Base-by-base conservation (phyloP, 2,329 filamentous ascomycete species). In the Penicillium sp. region DNA sequence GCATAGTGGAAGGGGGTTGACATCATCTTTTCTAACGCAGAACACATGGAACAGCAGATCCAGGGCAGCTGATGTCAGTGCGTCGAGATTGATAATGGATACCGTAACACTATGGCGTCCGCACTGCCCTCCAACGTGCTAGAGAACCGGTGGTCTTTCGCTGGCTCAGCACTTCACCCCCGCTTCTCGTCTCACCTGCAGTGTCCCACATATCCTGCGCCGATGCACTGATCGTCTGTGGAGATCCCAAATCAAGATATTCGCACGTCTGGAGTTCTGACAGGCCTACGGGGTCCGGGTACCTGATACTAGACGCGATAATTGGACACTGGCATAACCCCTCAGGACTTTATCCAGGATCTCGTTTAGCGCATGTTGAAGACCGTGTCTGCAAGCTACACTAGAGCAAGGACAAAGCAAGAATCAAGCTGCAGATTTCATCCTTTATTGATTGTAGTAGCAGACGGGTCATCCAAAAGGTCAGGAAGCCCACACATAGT, bases 21-120 rank as follows among this genome's bases (percentile, higher is more conserved):
- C 47, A 53, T 49, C 51, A 50, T 51, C 41, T 18, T 39, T 36
- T 6, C n/a, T 15, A n/a, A 21, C 13, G 23, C 18, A 41, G 39
- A 21, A n/a, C 39, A 42, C 6, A 26, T 24, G 24, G 39, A 28
- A 42, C 23, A 18, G 15, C 28, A 31, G 21, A 36, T 23, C n/a
- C 16, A 38, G 34, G 34, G 34, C 34, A 21, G 34, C 34, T 36
- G 48, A 34, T 33, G 43, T 48, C 51, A 58, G 26, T 50, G 54
- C 45, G 26, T 18, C 28, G 29, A 52, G 44, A 52, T 56, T 62
- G 49, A 62, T 53, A 60, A 57, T 59, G 39, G 21, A 48, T 50
- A 56, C 36, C 38, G 28, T 51, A 46, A 51, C 26, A 29, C 24
- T 15, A 41, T 13, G 33, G 28, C 13, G 8, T 41, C 18, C 21